These are phyloP conservation scores for Incumbomyces delicatus DNA, from an alignment of 2,329 filamentous ascomycete species.

Conservation along the genomic window DNA sequence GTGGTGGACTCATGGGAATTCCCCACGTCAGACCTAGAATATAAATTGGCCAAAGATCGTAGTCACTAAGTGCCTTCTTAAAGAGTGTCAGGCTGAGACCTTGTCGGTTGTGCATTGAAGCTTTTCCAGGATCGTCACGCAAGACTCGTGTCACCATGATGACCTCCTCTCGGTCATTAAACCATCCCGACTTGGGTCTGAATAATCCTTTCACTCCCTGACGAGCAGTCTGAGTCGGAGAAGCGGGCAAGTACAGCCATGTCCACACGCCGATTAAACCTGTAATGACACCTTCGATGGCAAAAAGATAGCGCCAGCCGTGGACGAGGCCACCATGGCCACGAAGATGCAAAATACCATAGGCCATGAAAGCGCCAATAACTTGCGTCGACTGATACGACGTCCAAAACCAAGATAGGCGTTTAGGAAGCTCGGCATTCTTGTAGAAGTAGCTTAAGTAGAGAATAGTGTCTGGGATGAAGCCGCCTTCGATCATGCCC, in stretches of 20 bases:
- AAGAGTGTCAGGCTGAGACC: constrained; percentile 38
- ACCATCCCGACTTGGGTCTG: constrained; percentile 41
- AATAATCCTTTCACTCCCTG: constrained; percentile 14
- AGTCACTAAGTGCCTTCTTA: constrained; percentile 42
- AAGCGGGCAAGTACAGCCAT: constrained; percentile 46
- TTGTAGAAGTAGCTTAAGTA: constrained; percentile 56
- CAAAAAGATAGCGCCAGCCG: constrained; percentile 28
- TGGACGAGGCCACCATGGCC: constrained; percentile 22
- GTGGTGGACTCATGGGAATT: constrained; percentile 34
- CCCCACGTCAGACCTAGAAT: constrained; percentile 34
- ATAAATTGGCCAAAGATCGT: constrained; percentile 46
- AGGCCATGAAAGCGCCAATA: constrained; percentile 35
- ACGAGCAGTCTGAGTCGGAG: constrained; percentile 48
- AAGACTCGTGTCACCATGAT: constrained; percentile 51
- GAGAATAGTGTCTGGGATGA: constrained; percentile 27
- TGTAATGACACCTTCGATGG: constrained; percentile 29
- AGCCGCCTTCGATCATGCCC: constrained; percentile 39
- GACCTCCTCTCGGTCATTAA: constrained; percentile 53
- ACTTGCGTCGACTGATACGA: constrained; percentile 33
- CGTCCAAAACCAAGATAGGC: constrained; percentile 56
- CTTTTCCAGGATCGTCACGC: constrained; percentile 29
- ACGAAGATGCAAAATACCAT: constrained; percentile 28
- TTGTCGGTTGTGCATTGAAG: constrained; percentile 48
- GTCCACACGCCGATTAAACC: constrained; percentile 27
- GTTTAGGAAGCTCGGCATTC: constrained; percentile 27